Evolutionary conservation across 148 eudicot species (phyloP).

Genomic region (Hydrangea macrophylla): DNA sequence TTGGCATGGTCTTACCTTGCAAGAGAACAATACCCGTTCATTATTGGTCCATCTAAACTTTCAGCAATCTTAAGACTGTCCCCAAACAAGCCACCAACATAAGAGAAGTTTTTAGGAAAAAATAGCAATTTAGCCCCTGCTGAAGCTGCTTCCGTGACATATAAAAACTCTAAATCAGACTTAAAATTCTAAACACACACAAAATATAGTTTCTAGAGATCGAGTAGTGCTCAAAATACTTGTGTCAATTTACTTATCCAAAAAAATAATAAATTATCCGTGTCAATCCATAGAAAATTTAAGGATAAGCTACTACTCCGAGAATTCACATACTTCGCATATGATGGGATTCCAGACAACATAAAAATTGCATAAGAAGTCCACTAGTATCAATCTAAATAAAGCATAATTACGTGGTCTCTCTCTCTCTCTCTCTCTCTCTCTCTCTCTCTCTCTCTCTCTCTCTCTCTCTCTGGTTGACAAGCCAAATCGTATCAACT

Average conservation of each 20-base stretch:
- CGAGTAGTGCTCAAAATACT: background rate
- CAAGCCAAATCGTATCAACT: too few species aligned
- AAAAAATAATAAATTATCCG: too few species aligned
- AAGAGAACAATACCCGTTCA: constrained; percentile 74
- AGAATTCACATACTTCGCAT: background rate
- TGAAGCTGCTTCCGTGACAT: constrained; percentile 70
- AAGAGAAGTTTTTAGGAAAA: constrained; percentile 91
- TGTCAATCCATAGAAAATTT: background rate
- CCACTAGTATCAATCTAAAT: too few species aligned
- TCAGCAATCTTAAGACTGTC: constrained; percentile 79
- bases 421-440: too few species aligned
- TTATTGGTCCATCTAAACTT: constrained; percentile 74
- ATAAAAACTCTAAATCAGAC: constrained; percentile 7
- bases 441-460: too few species aligned
- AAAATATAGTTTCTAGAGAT: background rate
- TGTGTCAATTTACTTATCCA: too few species aligned
- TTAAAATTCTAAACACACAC: background rate
- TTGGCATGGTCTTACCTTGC: constrained; percentile 52
- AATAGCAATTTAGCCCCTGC: constrained; percentile 88
- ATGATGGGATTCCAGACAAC: too few species aligned
- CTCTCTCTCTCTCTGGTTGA: too few species aligned
- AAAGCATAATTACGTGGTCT: too few species aligned
- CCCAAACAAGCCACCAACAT: constrained; percentile 52
- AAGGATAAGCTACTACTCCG: background rate
- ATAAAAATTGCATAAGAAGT: too few species aligned